Conservation (phyloP, 148 eudicot species). For the Beta vulgaris region DNA sequence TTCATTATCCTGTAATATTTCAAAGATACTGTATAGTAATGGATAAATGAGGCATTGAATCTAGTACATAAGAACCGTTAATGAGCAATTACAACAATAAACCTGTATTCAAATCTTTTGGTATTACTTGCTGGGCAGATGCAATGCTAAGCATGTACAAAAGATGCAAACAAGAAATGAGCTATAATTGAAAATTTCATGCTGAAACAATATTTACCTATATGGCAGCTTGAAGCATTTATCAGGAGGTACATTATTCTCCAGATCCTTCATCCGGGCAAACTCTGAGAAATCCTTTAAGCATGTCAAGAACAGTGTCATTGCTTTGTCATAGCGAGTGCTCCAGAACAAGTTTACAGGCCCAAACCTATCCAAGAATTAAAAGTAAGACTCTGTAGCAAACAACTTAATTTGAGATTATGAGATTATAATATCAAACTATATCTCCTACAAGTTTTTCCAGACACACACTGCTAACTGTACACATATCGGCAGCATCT, state of each 20-base stretch:
- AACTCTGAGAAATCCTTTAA: conserved; percentile 95
- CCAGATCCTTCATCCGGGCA: conserved; percentile 81
- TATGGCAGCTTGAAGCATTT: conserved; percentile 94
- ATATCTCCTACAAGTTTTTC: not conserved
- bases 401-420: conserved; percentile 4
- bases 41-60: not conserved
- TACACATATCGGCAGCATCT: not conserved
- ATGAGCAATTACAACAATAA: not conserved
- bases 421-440: not conserved
- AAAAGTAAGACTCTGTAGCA: not conserved
- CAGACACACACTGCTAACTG: not conserved
- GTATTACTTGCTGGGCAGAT: not conserved
- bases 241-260: conserved; percentile 81
- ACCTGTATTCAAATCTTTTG: too few species aligned
- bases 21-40: not conserved
- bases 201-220: conserved; percentile 45
- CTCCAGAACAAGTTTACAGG: conserved; percentile 99
- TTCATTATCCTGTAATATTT: not conserved
- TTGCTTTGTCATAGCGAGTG: conserved; percentile 98
- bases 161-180: not conserved
- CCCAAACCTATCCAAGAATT: conserved; percentile 61
- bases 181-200: not conserved
- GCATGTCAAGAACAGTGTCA: conserved; percentile 92
- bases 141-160: not conserved
- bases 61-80: not conserved